Evolutionary conservation across 2,329 filamentous ascomycete genomes (phyloP), one percentile per base, ranked within the genome.

Genomic region (Venturia asperata): DNA sequence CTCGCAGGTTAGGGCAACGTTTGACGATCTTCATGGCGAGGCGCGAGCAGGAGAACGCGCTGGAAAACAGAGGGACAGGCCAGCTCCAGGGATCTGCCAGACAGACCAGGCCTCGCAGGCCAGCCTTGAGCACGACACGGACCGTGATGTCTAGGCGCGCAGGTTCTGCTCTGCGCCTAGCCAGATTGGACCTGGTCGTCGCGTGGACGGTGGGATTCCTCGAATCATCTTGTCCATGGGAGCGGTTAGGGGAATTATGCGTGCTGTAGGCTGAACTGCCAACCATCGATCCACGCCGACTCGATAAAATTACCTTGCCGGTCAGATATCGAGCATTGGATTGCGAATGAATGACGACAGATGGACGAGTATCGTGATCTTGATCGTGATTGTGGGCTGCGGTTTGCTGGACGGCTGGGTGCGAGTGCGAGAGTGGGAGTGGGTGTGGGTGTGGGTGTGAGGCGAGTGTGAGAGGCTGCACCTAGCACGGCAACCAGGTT

Each of bases 1-100:
- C 27, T 55, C 15, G 52, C 52, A 37, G 52, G 24, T 37, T 37
- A 58, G 30, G 49, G 52, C 52, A 58, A 37, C 15, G 52, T 58
- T 37, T n/a, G 52, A 37, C 27, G 27, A 58, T 58, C 30, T 9
- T 27, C 15, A 58, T 58, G 30, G 52, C 52, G 37, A n/a, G 52
- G 52, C 52, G 30, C 27, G 52, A 37, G 27, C 19, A n/a, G 5
- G 13, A 37, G 52, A 27, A 58, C 52, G 52, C 52, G 52, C 52
- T 37, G 52, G 52, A 58, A 11, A 58, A 58, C 52, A 58, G 11
- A 58, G 27, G 27, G 47, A 52, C 1, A 41, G 4, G 30, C 52
- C 30, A 37, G 52, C 30, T 1, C 5, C 52, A 58, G 30, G 52
- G 30, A 37, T 58, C 27, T 2, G 17, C 27, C 49, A 7, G 2